These are phyloP conservation scores for Candida peoriensis DNA, from an alignment of 805 yeast species.

Conservation along the genomic window DNA sequence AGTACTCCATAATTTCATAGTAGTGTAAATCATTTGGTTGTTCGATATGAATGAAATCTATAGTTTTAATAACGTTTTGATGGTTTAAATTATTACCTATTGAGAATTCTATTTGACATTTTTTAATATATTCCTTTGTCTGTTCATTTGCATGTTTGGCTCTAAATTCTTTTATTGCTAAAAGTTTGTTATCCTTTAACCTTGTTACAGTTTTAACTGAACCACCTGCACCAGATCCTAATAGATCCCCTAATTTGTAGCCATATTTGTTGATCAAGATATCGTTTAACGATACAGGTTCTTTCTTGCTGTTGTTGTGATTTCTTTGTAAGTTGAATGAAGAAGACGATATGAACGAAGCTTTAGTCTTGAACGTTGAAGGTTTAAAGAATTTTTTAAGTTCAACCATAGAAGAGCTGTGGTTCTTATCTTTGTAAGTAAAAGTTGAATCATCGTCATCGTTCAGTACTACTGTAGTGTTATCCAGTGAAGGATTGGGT, in stretches of 20 bases:
- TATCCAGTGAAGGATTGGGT: no score
- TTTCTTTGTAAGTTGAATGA: slow-evolving; percentile 6
- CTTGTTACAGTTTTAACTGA: slow-evolving; percentile 69
- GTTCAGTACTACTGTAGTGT: no score
- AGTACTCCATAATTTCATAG: slow-evolving; percentile 81
- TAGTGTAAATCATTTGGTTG: slow-evolving; percentile 58
- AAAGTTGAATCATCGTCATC: slow-evolving; percentile 2
- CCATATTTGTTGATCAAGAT: slow-evolving; percentile 60
- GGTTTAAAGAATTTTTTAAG: slow-evolving; percentile 22
- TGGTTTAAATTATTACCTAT: slow-evolving; percentile 79
- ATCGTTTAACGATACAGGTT: slow-evolving; percentile 40
- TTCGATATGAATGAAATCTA: slow-evolving; percentile 46
- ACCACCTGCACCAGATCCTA: slow-evolving; percentile 89
- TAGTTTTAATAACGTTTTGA: slow-evolving; percentile 73
- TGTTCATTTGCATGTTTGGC: slow-evolving; percentile 66
- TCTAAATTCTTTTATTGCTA: slow-evolving; percentile 82
- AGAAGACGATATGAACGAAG: slow-evolving; percentile 5
- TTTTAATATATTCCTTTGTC: slow-evolving; percentile 73
- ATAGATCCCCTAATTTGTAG: slow-evolving; percentile 56
- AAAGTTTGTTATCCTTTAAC: slow-evolving; percentile 62
- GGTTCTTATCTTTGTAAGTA: slow-evolving; percentile 9
- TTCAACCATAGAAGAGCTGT: slow-evolving; percentile 18
- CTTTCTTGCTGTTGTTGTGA: slow-evolving; percentile 10
- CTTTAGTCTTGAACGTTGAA: slow-evolving; percentile 11
- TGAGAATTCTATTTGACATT: slow-evolving; percentile 85